Conservation (phyloP, 345 rosid genomes). For the Gossypium thurberi region DNA sequence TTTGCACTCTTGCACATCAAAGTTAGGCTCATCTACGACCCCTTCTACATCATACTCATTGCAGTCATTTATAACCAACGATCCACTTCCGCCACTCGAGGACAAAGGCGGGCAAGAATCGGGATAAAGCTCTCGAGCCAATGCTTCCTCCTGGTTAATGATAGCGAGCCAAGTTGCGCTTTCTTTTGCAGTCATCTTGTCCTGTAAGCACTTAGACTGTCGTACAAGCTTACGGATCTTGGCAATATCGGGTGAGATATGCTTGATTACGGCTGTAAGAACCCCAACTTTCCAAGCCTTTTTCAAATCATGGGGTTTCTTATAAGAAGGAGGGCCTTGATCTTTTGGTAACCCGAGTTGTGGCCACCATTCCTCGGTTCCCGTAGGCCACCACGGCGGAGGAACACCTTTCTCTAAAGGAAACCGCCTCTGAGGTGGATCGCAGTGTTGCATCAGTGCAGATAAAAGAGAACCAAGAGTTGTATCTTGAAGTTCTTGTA, state of each 20-base stretch:
- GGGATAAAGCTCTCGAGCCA: constrained; percentile 47
- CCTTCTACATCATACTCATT: constrained; percentile 79
- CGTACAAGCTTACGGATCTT: constrained; percentile 74
- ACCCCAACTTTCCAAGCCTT: constrained; percentile 97
- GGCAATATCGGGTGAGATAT: constrained; percentile 66
- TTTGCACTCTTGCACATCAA: constrained; percentile 53
- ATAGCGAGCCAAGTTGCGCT: constrained; percentile 80
- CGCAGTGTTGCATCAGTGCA: constrained; percentile 78
- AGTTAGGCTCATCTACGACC: constrained; percentile 45
- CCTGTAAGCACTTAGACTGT: constrained; percentile 85
- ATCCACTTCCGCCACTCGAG: constrained; percentile 40
- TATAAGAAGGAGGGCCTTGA: constrained; percentile 77
- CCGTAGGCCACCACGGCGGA: constrained; percentile 97
- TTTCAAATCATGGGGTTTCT: constrained; percentile 96
- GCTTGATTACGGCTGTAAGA: constrained; percentile 72
- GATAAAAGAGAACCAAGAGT: constrained; percentile 89
- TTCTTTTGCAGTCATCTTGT: constrained; percentile 91
- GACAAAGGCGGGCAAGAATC: constrained; percentile 48
- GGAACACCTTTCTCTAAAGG: constrained; percentile 77
- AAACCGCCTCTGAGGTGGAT: constrained; percentile 84
- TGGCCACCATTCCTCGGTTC: constrained; percentile 86
- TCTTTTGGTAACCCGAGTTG: constrained; percentile 63
- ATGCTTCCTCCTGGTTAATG: constrained; percentile 63
- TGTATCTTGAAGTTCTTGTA: constrained; percentile 95
- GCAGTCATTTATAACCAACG: constrained; percentile 45